phyloP scores from a whole-genome alignment of 768 basidiomycete species.

The Sporobolomyces phaffii region DNA sequence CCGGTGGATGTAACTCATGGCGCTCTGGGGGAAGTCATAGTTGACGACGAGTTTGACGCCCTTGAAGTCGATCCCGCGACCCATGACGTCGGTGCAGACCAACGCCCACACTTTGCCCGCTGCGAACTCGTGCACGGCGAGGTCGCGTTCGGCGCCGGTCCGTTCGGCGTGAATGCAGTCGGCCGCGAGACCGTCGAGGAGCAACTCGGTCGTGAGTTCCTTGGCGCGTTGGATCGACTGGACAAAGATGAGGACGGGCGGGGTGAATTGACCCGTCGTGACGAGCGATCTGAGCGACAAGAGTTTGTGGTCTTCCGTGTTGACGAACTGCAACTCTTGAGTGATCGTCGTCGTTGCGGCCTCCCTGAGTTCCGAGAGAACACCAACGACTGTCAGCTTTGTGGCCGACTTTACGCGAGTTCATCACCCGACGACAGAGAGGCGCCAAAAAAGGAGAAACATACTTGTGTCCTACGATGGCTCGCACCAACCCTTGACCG shows the following conservation, averaged over 20 bases:
- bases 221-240: conserved; percentile 63
- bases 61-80: conserved; percentile 95
- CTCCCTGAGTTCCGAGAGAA: conserved; percentile 61
- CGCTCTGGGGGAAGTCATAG: conserved; percentile 91
- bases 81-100: conserved; percentile 95
- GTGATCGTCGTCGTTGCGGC: conserved; percentile 84
- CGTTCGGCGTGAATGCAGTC: conserved; percentile 88
- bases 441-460: conserved; percentile 44
- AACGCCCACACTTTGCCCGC: conserved; percentile 88
- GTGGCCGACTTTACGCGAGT: neutral
- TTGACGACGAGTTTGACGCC: conserved; percentile 91
- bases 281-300: conserved; percentile 78
- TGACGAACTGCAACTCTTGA: conserved; percentile 84
- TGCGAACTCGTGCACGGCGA: conserved; percentile 76
- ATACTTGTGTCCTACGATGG: conserved; percentile 94
- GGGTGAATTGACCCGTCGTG: conserved; percentile 63
- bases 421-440: neutral
- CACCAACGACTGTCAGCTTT: neutral
- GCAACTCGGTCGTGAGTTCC: conserved; percentile 69
- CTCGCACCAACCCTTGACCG: conserved; percentile 65
- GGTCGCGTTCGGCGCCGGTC: conserved; percentile 78
- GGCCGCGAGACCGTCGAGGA: conserved; percentile 69
- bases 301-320: conserved; percentile 88
- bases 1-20: conserved; percentile 92
- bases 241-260: conserved; percentile 85